Base-by-base conservation (phyloP, 2,329 filamentous ascomycete species). In the Penicillium sp. region DNA sequence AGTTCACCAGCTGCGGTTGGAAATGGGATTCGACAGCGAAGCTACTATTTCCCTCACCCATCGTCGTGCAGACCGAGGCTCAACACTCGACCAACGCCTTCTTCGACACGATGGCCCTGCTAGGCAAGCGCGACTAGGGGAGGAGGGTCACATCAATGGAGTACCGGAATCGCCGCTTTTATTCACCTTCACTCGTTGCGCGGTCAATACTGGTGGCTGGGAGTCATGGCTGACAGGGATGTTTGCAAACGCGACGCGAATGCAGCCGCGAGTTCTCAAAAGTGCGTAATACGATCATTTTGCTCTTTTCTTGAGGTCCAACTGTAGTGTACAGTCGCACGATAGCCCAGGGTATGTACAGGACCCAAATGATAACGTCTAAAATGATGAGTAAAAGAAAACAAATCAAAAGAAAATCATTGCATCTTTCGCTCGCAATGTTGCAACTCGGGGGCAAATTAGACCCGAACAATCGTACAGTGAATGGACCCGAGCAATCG, bases 391-490 rank as follows among this genome's bases (percentile, higher is more conserved):
- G 55, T 58, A 49, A 46, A 46, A 50, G 56, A 61, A 59, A 60
- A 62, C 61, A 59, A 55, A 61, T 58, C 57, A 61, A 64, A 61
- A 60, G 62, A 61, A 63, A 58, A 65, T 58, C 61, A 62, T 66
- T 65, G 61, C 65, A 59, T 59, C 58, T 68, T 66, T 68, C 66
- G 66, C 66, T 68, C 59, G 63, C 62, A 69, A 67, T 65, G 61
- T 63, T 62, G 67, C 60, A 61, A 68, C 57, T 65, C 60, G 65
- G 58, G 63, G 62, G 51, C 49, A 64, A 62, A 66, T 64, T 65
- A 66, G 58, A 52, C 56, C 65, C 63, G 64, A 69, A 67, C 65
- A 71, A 71, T 69, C 66, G 66, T 69, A 69, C 66, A 70, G 47
- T 66, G 64, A 62, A 62, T 61, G 66, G 61, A 59, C 59, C 60